Evolutionary conservation across 2,329 filamentous ascomycete genomes (phyloP).

Genomic region (Cadophora luteo-olivacea): DNA sequence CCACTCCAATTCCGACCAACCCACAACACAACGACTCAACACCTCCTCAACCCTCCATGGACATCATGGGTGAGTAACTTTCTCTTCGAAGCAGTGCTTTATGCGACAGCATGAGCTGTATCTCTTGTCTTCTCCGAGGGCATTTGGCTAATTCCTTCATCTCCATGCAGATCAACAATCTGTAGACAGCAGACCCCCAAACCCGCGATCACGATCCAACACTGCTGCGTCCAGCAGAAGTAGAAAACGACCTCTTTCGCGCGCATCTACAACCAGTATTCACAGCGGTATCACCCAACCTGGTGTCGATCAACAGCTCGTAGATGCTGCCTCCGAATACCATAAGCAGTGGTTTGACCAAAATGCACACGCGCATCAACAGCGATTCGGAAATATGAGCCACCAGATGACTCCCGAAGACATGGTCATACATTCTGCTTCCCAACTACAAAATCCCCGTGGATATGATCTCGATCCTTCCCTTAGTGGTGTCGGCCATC

Average conservation of each 20-base stretch:
- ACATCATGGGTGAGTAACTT: slow-evolving; percentile 42
- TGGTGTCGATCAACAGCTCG: slow-evolving; percentile 42
- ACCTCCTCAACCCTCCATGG: slow-evolving; percentile 25
- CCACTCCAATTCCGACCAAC: slow-evolving; percentile 29
- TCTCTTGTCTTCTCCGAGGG: background rate
- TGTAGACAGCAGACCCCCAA: slow-evolving; percentile 46
- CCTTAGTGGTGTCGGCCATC: slow-evolving; percentile 54
- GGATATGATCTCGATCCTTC: slow-evolving; percentile 57
- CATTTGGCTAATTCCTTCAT: slow-evolving; percentile 30
- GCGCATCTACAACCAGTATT: slow-evolving; percentile 55
- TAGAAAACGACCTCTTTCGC: slow-evolving; percentile 52
- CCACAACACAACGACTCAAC: slow-evolving; percentile 23
- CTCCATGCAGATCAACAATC: slow-evolving; percentile 40
- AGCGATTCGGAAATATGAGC: slow-evolving; percentile 39
- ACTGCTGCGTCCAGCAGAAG: slow-evolving; percentile 51
- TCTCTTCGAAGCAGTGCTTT: slow-evolving; percentile 7
- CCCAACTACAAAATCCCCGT: slow-evolving; percentile 59
- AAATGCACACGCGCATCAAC: slow-evolving; percentile 40
- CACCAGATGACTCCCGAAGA: slow-evolving; percentile 61
- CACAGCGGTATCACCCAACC: slow-evolving; percentile 46
- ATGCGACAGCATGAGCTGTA: slow-evolving; percentile 15
- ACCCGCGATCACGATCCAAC: slow-evolving; percentile 52
- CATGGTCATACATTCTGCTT: slow-evolving; percentile 63
- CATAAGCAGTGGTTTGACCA: slow-evolving; percentile 45
- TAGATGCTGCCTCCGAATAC: slow-evolving; percentile 37